Evolutionary conservation across 2,329 filamentous ascomycete species (phyloP).

Genomic region (Chaetomium sp.): DNA sequence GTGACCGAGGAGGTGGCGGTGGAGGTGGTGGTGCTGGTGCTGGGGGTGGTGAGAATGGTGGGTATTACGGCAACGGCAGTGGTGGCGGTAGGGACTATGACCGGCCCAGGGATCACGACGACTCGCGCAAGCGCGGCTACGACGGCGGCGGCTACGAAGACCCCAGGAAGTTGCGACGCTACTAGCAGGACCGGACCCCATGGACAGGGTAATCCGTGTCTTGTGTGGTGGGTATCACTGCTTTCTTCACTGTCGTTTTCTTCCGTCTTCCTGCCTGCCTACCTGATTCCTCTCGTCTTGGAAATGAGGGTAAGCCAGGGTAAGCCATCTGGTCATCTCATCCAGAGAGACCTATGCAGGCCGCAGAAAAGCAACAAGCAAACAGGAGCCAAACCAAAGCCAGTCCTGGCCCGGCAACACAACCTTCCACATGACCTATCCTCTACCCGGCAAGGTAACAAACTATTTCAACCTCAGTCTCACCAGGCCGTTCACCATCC

Average conservation of each 20-base stretch:
- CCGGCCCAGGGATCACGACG: slow-evolving; percentile 40
- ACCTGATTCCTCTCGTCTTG: slow-evolving; percentile 20
- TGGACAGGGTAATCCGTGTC: slow-evolving; percentile 9
- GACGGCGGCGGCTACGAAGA: slow-evolving; percentile 76
- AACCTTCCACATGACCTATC: too few relatives aligned
- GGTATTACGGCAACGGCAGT: slow-evolving; percentile 35
- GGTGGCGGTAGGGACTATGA: slow-evolving; percentile 45
- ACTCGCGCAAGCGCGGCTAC: slow-evolving; percentile 62
- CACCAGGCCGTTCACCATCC: too few relatives aligned
- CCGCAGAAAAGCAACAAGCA: background rate
- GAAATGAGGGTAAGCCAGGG: slow-evolving; percentile 28
- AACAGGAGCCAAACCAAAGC: too few relatives aligned
- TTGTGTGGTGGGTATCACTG: slow-evolving; percentile 43
- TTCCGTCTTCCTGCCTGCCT: slow-evolving; percentile 9
- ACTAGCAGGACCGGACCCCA: slow-evolving; percentile 39
- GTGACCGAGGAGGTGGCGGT: slow-evolving; percentile 27
- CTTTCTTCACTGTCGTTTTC: slow-evolving; percentile 20
- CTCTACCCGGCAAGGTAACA: too few relatives aligned
- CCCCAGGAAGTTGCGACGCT: slow-evolving; percentile 58
- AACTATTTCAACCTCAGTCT: too few relatives aligned
- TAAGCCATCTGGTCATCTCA: slow-evolving; percentile 15
- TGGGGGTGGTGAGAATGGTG: slow-evolving; percentile 29
- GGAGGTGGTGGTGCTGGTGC: slow-evolving; percentile 32
- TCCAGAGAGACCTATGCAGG: background rate
- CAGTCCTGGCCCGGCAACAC: too few relatives aligned